These are phyloP conservation scores for Annona squamosa DNA, from an alignment of 164 flowering plant genomes.

Conservation along the genomic window DNA sequence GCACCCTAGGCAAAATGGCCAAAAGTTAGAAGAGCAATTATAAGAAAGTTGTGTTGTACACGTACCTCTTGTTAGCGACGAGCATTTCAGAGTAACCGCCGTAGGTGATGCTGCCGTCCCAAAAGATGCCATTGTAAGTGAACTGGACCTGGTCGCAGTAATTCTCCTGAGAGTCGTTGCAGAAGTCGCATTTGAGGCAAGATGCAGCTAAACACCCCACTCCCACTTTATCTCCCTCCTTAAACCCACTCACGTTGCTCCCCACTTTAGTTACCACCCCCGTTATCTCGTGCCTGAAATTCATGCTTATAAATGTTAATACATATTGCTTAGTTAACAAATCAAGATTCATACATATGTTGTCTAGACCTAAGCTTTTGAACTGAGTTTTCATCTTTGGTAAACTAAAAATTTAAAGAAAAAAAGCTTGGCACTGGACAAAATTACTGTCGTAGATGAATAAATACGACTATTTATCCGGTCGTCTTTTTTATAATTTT, in stretches of 20 bases:
- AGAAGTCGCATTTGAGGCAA: constrained; percentile 54
- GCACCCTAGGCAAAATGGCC: not conserved
- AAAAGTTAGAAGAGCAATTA: too few relatives aligned
- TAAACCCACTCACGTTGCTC: constrained; percentile 43
- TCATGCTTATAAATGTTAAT: not conserved
- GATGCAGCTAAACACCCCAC: constrained; percentile 59
- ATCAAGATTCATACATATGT: too few relatives aligned
- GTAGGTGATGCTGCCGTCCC: constrained; percentile 79
- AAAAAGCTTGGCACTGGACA: too few relatives aligned
- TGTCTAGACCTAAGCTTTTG: too few relatives aligned
- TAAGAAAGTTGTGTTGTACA: not conserved
- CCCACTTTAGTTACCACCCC: constrained; percentile 54
- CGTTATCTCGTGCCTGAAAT: constrained; percentile 54
- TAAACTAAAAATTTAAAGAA: too few relatives aligned
- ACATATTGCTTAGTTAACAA: too few relatives aligned
- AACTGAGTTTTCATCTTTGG: too few relatives aligned
- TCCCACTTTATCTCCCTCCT: constrained; percentile 54
- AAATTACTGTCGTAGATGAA: too few relatives aligned
- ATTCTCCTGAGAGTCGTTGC: constrained; percentile 42
- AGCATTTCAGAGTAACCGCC: constrained; percentile 74
- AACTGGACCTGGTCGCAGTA: constrained; percentile 50
- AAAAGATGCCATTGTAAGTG: constrained; percentile 56
- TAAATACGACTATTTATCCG: too few relatives aligned
- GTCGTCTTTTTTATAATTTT: too few relatives aligned
- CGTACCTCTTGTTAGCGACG: constrained; percentile 59